Base-by-base conservation (phyloP, 225 moss, liverwort and hornwort species). In the Neckera pumila region DNA sequence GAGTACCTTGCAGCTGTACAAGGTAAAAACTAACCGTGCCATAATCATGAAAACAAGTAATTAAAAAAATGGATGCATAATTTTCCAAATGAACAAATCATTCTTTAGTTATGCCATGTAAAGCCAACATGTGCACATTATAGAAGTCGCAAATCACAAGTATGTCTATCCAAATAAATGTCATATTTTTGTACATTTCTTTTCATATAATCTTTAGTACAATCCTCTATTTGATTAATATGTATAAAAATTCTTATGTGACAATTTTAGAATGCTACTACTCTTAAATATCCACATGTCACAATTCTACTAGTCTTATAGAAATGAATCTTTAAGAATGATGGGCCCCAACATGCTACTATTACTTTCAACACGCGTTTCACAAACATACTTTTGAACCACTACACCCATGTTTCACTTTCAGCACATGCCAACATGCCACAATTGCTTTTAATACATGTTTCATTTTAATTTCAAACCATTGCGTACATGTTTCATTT, bases 11-110 rank as follows among this genome's bases (percentile, higher is more conserved):
- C 0, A 0, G 0, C 53, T 76, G 14, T 36, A 23, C n/a, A 22
- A 53, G 14, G 3, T 76, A 53, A 53, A 76, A 53, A 34, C 14
- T 20, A 7, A 34, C 14, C n/a, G n/a, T n/a, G n/a, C n/a, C n/a
- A n/a, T n/a, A n/a, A n/a, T n/a, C n/a, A n/a, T n/a, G n/a, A 38
- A 38, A 79, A 38, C 0, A 57, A 0, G 0, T 4, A 38, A 38
- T 57, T 26, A 27, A 38, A 11, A 25, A 26, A 57, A 38, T 4
- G 2, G 1, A 3, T n/a, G 38, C 3, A 5, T 78, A 6, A 10
- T 56, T 23, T 38, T 17, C 11, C 6, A 56, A n/a, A 57, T 34
- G 14, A 36, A 76, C 0, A 14, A 9, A 77, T 54, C 6, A 23
- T 54, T 21, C 5, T n/a, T n/a, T n/a, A n/a, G n/a, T n/a, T n/a